Percentiles rank a stretch among this genome's conserved stretches.
phyloP scores from a whole-genome alignment of 805 yeast genomes.

The Lipomyces mesembrius region DNA sequence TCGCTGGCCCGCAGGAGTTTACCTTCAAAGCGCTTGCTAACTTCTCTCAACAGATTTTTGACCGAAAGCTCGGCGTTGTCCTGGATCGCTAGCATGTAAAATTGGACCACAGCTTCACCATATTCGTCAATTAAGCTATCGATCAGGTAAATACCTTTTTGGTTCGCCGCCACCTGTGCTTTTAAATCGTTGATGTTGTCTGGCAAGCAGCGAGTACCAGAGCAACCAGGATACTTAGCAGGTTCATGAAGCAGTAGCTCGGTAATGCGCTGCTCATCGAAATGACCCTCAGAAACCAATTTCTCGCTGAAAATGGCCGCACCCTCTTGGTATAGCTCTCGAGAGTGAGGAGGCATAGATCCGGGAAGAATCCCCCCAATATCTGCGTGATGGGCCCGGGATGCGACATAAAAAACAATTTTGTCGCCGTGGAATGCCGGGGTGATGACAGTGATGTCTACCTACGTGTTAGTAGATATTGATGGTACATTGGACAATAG shows the following conservation, averaged over 20 bases:
- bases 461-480: slow-evolving; percentile 50
- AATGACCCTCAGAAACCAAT: slow-evolving; percentile 69
- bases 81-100: slow-evolving; percentile 83
- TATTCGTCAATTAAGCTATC: slow-evolving; percentile 65
- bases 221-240: slow-evolving; percentile 79
- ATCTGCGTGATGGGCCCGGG: slow-evolving; percentile 96
- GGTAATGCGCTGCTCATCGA: slow-evolving; percentile 73
- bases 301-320: slow-evolving; percentile 82
- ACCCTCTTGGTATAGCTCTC: slow-evolving; percentile 85
- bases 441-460: slow-evolving; percentile 85
- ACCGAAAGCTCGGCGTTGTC: slow-evolving; percentile 77
- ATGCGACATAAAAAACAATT: slow-evolving; percentile 85
- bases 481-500: not conserved
- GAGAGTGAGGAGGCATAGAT: slow-evolving; percentile 92
- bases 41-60: slow-evolving; percentile 54
- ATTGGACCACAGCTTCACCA: slow-evolving; percentile 60
- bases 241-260: slow-evolving; percentile 71
- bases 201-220: slow-evolving; percentile 81
- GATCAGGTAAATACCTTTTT: slow-evolving; percentile 75
- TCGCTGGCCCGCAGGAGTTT: slow-evolving; percentile 59
- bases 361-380: slow-evolving; percentile 93
- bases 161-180: slow-evolving; percentile 89
- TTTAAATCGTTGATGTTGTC: slow-evolving; percentile 85
- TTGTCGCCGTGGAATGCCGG: slow-evolving; percentile 69
- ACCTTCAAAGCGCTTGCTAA: slow-evolving; percentile 49